Percentiles rank a stretch among this genome's conserved stretches.
These are phyloP conservation scores for Alternaria conjuncta DNA, from an alignment of 2,329 filamentous ascomycete species.

Conservation along the genomic window DNA sequence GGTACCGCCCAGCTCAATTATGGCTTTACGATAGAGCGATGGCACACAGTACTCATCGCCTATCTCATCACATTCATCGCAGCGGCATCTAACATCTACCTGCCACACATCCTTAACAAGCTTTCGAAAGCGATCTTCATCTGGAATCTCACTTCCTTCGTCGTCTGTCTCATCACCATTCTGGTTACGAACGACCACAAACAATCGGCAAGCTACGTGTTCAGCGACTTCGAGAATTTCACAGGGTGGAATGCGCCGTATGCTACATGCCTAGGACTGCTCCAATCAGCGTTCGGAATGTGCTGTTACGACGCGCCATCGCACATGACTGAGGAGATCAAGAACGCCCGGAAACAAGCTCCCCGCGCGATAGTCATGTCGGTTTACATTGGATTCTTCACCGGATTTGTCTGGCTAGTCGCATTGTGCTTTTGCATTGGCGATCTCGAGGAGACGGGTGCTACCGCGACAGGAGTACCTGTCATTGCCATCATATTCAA, in stretches of 20 bases:
- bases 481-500: slow-evolving; percentile 62
- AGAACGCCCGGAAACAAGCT: slow-evolving; percentile 58
- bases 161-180: slow-evolving; percentile 60
- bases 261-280: slow-evolving; percentile 60
- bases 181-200: slow-evolving; percentile 62
- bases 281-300: slow-evolving; percentile 63
- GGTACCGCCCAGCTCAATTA: slow-evolving; percentile 62
- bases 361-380: slow-evolving; percentile 54
- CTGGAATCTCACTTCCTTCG: slow-evolving; percentile 62
- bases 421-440: slow-evolving; percentile 51
- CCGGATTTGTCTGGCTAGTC: slow-evolving; percentile 50
- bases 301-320: slow-evolving; percentile 57
- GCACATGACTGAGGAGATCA: slow-evolving; percentile 65
- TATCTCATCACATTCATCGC: slow-evolving; percentile 57
- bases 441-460: slow-evolving; percentile 54
- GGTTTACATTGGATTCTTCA: slow-evolving; percentile 49
- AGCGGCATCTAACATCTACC: slow-evolving; percentile 57
- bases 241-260: slow-evolving; percentile 60
- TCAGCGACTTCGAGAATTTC: slow-evolving; percentile 61
- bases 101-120: slow-evolving; percentile 59
- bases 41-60: slow-evolving; percentile 62
- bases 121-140: slow-evolving; percentile 58
- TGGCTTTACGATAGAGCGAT: slow-evolving; percentile 60
- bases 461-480: slow-evolving; percentile 57
- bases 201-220: slow-evolving; percentile 62